Percentiles rank a stretch among this genome's conserved stretches.
Conservation (phyloP, 148 eudicot genomes). For the Chenopodium quinoa region DNA sequence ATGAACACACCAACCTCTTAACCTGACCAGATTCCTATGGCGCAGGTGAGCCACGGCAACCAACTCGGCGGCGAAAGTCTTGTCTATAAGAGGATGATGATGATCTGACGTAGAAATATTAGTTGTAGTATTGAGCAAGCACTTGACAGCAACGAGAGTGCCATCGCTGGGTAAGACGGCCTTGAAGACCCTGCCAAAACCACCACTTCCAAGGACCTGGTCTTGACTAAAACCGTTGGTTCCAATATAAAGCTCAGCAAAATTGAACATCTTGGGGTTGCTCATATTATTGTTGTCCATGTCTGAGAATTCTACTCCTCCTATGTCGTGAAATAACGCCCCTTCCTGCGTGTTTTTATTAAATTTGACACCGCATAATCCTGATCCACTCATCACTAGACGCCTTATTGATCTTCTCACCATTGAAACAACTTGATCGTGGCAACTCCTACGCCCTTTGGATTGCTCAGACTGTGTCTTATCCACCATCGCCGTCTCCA, state of each 20-base stretch:
- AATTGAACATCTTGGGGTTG: constrained; percentile 68
- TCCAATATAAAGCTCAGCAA: constrained; percentile 85
- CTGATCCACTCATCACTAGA: constrained; percentile 16
- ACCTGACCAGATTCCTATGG: constrained; percentile 85
- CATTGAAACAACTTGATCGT: constrained; percentile 18
- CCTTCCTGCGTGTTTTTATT: constrained; percentile 1
- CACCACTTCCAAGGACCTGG: constrained; percentile 82
- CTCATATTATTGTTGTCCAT: constrained; percentile 21
- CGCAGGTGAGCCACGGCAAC: constrained; percentile 95
- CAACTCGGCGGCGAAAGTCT: constrained; percentile 83
- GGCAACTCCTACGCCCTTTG: background rate
- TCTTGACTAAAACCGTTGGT: constrained; percentile 62
- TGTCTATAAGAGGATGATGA: constrained; percentile 42
- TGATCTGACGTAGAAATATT: background rate
- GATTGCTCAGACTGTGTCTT: background rate
- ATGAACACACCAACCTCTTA: constrained; percentile 92
- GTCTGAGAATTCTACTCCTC: constrained; percentile 50
- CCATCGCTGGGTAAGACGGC: constrained; percentile 79
- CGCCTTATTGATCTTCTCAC: constrained; percentile 33
- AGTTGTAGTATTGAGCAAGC: constrained; percentile 34
- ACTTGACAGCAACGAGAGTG: constrained; percentile 78
- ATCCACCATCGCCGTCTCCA: constrained; percentile 18
- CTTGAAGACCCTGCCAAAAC: constrained; percentile 74
- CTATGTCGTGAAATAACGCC: constrained; percentile 51
- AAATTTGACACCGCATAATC: background rate